These are phyloP conservation scores for Cucurbita moschata DNA, from an alignment of 306 rosid genomes.

Conservation along the genomic window DNA sequence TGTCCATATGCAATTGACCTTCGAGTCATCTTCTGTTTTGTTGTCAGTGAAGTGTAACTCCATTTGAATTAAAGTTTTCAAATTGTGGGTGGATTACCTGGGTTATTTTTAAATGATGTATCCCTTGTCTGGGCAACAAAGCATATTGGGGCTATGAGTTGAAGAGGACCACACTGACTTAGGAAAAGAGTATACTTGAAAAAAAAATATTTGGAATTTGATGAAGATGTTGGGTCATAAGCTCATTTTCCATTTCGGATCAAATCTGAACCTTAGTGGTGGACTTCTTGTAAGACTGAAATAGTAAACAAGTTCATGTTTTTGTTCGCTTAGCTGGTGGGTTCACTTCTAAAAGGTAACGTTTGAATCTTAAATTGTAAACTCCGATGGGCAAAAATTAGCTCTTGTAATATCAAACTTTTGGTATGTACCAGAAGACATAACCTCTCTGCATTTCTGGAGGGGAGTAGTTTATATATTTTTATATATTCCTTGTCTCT, in stretches of 20 bases:
- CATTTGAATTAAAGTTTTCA: not conserved
- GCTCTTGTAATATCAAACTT: not conserved
- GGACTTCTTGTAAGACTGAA: not conserved
- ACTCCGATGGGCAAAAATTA: not conserved
- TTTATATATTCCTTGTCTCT: not conserved
- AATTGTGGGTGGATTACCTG: no score
- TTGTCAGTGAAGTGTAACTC: not conserved
- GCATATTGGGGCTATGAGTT: not conserved
- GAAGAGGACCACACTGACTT: not conserved
- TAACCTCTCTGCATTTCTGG: not conserved
- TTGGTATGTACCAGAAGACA: not conserved
- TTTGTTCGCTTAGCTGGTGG: not conserved
- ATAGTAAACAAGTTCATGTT: not conserved
- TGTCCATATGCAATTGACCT: not conserved
- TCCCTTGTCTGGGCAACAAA: not conserved
- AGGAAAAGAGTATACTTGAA: not conserved
- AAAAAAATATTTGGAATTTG: not conserved
- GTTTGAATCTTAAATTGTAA: not conserved
- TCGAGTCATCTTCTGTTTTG: not conserved
- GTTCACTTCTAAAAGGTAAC: not conserved
- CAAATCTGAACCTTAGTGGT: not conserved
- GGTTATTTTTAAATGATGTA: not conserved
- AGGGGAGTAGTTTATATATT: not conserved
- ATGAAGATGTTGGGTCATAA: not conserved
- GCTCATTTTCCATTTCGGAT: not conserved